Percentiles rank a stretch among this genome's conserved stretches.
Conservation (phyloP, 768 basidiomycete species). For the Nidularia sp. region DNA sequence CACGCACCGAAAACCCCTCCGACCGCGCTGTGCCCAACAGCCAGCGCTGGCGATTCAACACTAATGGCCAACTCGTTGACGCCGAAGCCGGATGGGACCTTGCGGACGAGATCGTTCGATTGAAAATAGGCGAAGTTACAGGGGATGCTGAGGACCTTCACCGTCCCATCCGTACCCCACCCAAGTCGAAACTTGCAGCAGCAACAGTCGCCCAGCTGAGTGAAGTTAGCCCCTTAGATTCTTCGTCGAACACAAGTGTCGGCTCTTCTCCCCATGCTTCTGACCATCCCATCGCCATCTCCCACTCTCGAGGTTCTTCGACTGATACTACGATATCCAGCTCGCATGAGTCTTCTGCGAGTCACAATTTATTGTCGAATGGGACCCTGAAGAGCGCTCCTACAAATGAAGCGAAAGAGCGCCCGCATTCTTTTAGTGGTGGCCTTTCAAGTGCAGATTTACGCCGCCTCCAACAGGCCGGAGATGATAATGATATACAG, state of each 20-base stretch:
- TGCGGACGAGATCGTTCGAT: conserved; percentile 66
- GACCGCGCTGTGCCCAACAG: conserved; percentile 35
- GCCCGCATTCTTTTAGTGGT: conserved; percentile 80
- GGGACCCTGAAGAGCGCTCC: conserved; percentile 50
- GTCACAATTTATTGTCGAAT: conserved; percentile 54
- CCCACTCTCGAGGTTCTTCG: conserved; percentile 83
- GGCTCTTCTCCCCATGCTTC: conserved; percentile 70
- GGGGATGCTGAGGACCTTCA: conserved; percentile 49
- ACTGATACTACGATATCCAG: conserved; percentile 65
- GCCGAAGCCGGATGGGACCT: conserved; percentile 65
- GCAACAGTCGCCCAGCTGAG: conserved; percentile 51
- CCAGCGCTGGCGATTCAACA: conserved; percentile 63
- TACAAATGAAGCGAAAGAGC: conserved; percentile 61
- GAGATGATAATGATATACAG: conserved; percentile 37
- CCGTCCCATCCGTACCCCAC: conserved; percentile 59
- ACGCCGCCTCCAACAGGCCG: conserved; percentile 69
- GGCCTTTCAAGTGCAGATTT: conserved; percentile 72
- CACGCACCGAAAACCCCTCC: conserved; percentile 36
- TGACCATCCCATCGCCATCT: conserved; percentile 61
- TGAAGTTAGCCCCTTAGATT: conserved; percentile 70
- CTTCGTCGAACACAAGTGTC: conserved; percentile 65
- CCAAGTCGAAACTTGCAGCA: conserved; percentile 56
- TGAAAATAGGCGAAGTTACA: conserved; percentile 58
- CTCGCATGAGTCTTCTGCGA: conserved; percentile 53
- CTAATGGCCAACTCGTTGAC: conserved; percentile 61